Percentiles rank a stretch among this genome's conserved stretches.
phyloP scores from a whole-genome alignment of 2,329 filamentous ascomycete species.

The Neonectria ditissima region DNA sequence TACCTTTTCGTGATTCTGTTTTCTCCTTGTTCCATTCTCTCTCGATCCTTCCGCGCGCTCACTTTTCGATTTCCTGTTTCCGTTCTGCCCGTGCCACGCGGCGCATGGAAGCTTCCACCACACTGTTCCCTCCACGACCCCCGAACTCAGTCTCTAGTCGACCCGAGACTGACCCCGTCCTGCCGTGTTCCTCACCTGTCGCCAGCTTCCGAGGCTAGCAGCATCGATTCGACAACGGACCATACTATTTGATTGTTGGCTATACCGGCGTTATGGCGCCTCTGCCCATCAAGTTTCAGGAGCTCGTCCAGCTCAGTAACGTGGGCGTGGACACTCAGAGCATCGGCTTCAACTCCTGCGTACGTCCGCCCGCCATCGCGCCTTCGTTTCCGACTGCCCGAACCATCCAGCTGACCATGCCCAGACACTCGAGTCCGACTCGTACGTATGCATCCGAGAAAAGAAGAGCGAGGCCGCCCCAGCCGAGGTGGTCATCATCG shows the following conservation, averaged over 20 bases:
- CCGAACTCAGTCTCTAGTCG: constrained; percentile 41
- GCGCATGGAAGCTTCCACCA: constrained; percentile 55
- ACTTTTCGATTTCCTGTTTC: constrained; percentile 25
- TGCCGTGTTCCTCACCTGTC: constrained; percentile 28
- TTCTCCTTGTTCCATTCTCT: constrained; percentile 29
- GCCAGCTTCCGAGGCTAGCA: constrained; percentile 38
- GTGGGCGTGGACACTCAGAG: constrained; percentile 60
- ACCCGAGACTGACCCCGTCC: constrained; percentile 42
- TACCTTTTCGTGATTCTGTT: constrained; percentile 34
- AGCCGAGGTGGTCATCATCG: constrained; percentile 95
- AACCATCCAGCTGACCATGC: constrained; percentile 35
- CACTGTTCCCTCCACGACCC: constrained; percentile 40
- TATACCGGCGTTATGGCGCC: constrained; percentile 67
- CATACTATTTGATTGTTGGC: constrained; percentile 43
- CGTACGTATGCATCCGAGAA: constrained; percentile 95
- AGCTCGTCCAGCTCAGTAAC: constrained; percentile 78
- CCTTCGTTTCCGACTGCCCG: constrained; percentile 18
- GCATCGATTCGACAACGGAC: constrained; percentile 41
- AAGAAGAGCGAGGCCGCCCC: constrained; percentile 86
- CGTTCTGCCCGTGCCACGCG: constrained; percentile 44
- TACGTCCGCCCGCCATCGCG: constrained; percentile 58
- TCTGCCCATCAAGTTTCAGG: constrained; percentile 92
- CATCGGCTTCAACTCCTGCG: constrained; percentile 85
- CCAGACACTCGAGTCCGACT: constrained; percentile 97
- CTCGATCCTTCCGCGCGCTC: constrained; percentile 36